Conservation (phyloP, 345 rosid genomes). For the Citrus maxima region DNA sequence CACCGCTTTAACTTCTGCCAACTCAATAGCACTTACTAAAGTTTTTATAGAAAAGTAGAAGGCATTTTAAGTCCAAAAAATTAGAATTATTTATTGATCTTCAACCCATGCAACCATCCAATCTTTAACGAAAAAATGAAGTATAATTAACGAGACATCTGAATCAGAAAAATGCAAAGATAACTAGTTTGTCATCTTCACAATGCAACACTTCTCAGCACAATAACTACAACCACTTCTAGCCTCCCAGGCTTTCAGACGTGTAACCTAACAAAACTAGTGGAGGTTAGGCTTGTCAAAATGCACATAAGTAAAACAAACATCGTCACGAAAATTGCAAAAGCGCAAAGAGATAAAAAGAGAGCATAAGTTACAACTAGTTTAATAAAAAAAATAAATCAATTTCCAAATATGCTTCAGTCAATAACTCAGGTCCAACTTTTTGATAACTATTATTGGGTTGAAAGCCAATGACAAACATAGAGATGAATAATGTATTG, state of each 20-base stretch:
- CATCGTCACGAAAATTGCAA: neutral
- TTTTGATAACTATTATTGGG: neutral
- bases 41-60: neutral
- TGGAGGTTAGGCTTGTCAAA: neutral
- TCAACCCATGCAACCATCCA: slow-evolving; percentile 1
- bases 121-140: neutral
- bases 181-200: slow-evolving; percentile 55
- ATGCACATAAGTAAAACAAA: neutral
- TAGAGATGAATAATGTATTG: neutral
- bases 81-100: neutral
- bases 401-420: neutral
- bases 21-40: neutral
- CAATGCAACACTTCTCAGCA: slow-evolving; percentile 90
- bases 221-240: slow-evolving; percentile 96
- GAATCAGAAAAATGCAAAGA: neutral
- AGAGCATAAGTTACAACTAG: neutral
- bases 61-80: neutral
- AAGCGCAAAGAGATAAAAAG: neutral
- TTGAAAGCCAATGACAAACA: neutral
- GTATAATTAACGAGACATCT: neutral
- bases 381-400: neutral
- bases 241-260: slow-evolving; percentile 98
- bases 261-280: slow-evolving; percentile 56
- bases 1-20: neutral
- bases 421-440: neutral